Evolutionary conservation across 2,329 filamentous ascomycete species (phyloP).

Genomic region (Beauveria australis): DNA sequence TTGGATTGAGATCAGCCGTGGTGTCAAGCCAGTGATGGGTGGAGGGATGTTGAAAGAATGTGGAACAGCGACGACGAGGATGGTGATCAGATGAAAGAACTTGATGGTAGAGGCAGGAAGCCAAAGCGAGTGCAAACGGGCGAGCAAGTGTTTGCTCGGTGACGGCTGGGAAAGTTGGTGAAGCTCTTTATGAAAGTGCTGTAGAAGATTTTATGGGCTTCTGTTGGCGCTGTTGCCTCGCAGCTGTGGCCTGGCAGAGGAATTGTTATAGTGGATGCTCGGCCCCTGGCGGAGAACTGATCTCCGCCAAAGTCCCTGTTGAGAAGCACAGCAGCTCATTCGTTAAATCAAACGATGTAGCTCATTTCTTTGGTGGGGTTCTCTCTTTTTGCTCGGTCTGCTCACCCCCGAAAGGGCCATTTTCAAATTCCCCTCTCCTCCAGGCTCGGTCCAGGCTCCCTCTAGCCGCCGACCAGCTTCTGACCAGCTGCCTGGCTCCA

Average conservation of each 20-base stretch:
- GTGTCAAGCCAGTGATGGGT: not conserved
- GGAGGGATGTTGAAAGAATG: too few species aligned
- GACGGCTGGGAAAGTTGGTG: not conserved
- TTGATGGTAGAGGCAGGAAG: too few species aligned
- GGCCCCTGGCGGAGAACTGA: not conserved
- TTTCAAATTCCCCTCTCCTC: not conserved
- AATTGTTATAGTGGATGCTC: not conserved
- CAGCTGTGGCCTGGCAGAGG: not conserved
- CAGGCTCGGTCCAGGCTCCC: not conserved
- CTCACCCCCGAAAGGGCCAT: conserved; percentile 1
- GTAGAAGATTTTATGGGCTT: not conserved
- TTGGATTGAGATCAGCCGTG: not conserved
- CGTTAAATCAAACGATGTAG: not conserved
- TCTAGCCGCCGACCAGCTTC: conserved; percentile 5
- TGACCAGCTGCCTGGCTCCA: not conserved
- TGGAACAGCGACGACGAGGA: not conserved
- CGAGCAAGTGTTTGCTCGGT: too few species aligned
- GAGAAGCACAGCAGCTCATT: not conserved
- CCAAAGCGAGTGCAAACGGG: too few species aligned
- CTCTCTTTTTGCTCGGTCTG: conserved; percentile 2
- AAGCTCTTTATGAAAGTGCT: not conserved
- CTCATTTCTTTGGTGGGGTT: not conserved
- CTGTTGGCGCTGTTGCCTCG: not conserved
- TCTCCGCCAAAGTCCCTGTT: not conserved
- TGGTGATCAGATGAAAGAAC: too few species aligned